Evolutionary conservation across 139 green algal species (phyloP), one percentile per base, ranked within the genome.

Genomic region (Asterochloris erici): DNA sequence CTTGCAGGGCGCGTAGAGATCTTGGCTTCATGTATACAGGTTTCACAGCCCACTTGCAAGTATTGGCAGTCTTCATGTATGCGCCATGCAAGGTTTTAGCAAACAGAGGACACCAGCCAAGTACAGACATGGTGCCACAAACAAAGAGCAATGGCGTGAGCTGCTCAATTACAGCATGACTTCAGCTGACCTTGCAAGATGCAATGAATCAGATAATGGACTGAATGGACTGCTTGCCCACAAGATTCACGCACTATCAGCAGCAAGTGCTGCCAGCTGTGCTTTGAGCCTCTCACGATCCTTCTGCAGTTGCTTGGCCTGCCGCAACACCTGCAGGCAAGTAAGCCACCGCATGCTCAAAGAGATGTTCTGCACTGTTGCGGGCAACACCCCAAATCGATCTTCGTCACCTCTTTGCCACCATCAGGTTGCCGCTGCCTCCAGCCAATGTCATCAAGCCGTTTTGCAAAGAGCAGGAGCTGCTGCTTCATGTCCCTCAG

Each of bases 401-500:
- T 11, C 15, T 14, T 54, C 6, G 54, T 80, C 21, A 80, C 76
- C 76, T 24, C 76, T 80, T 80, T 80, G 17, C 76, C 76, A 23
- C 60, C 60, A 47, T 80, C 76, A 28, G 60, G 54, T 21, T 80
- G 76, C 76, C 68, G 76, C 76, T 80, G 76, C 60, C 68, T 80
- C 76, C 76, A 80, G 1, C 10, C 23, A 63, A 54, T 26, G 76
- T 80, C 54, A 29, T 80, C 76, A 23, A 80, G 60, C 76, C 68
- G 69, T n/a, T 62, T 80, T n/a, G 76, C 76, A 70, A 70, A 80
- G 14, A 70, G 54, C 24, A 80, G 47, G 60, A 80, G 68, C 24
- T 68, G 14, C 12, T 80, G 68, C 24, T 80, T 80, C 76, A 80
- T 80, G 24, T 80, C n/a, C 24, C 68, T 80, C 60, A 80, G 68